These are phyloP conservation scores for Fusarium kyushuense DNA, from an alignment of 2,329 filamentous ascomycete genomes.

Conservation along the genomic window DNA sequence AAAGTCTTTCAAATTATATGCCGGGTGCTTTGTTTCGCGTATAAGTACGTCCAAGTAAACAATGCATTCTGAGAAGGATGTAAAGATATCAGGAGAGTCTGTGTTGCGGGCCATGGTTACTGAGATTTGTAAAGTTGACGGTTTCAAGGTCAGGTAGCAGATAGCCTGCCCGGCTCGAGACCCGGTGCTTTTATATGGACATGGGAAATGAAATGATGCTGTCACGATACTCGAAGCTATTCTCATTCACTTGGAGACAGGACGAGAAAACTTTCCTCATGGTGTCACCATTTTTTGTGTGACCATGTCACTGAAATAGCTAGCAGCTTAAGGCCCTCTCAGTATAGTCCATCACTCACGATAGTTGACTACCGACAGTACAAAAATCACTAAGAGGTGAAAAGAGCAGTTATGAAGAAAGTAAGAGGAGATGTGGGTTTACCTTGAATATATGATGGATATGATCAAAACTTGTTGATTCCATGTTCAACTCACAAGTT, in stretches of 20 bases:
- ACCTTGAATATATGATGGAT: neutral
- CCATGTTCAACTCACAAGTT: neutral
- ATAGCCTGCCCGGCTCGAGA: neutral
- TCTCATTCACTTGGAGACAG: slow-evolving; percentile 1
- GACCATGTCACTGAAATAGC: slow-evolving; percentile 18
- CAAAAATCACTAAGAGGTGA: neutral
- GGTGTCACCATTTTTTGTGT: slow-evolving; percentile 29
- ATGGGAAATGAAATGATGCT: neutral
- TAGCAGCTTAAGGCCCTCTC: neutral
- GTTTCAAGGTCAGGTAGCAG: neutral
- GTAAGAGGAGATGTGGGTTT: neutral
- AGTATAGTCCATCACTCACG: neutral
- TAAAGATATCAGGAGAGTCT: slow-evolving; percentile 4
- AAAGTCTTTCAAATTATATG: neutral
- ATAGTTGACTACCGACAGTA: neutral
- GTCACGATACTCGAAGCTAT: neutral
- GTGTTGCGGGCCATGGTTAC: neutral
- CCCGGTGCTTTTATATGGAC: slow-evolving; percentile 4
- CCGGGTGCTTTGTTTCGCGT: neutral
- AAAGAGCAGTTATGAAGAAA: neutral
- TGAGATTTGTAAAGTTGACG: neutral
- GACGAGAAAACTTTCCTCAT: slow-evolving; percentile 19
- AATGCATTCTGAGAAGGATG: slow-evolving; percentile 19
- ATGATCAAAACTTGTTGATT: neutral
- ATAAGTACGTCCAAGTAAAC: slow-evolving; percentile 12